A percentile compares a stretch with the other conserved stretches of the same genome.
phyloP scores from a whole-genome alignment of 129 eudicot species.

The Smallanthus sonchifolius region DNA sequence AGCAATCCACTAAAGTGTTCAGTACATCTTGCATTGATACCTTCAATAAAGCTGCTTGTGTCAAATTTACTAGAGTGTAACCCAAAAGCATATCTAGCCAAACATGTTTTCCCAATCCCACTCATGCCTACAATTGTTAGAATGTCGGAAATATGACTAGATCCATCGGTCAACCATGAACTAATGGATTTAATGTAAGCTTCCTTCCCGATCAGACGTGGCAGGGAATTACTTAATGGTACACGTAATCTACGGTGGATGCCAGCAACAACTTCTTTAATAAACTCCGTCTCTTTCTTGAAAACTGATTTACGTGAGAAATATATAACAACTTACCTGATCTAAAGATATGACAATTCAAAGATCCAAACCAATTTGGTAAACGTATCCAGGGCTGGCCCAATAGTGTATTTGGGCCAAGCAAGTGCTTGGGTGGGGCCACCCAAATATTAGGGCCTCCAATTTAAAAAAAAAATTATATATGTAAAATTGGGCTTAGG shows the following conservation, averaged over 20 bases:
- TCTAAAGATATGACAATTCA: neutral
- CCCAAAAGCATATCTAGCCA: neutral
- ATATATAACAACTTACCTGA: neutral
- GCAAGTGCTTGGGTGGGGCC: too few species aligned
- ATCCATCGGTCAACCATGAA: conserved; percentile 21
- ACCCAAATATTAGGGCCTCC: too few species aligned
- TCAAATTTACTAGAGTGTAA: neutral
- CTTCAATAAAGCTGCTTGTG: conserved; percentile 13
- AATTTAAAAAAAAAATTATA: too few species aligned
- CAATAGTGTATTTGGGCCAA: neutral
- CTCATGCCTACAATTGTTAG: conserved; percentile 15
- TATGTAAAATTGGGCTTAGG: too few species aligned
- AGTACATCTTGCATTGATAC: neutral
- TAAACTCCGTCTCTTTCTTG: conserved; percentile 23
- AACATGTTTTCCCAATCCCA: conserved; percentile 31
- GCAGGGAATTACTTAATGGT: neutral
- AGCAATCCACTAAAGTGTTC: conserved; percentile 4
- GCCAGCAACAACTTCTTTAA: conserved; percentile 15
- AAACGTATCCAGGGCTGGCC: too few species aligned
- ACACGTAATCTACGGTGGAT: conserved; percentile 2
- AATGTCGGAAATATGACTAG: neutral
- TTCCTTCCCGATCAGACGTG: conserved; percentile 16
- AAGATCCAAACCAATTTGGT: neutral
- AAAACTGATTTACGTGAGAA: neutral
- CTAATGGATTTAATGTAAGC: neutral